phyloP scores from a whole-genome alignment of 2,329 filamentous ascomycete species.

The Fusarium domesticum region DNA sequence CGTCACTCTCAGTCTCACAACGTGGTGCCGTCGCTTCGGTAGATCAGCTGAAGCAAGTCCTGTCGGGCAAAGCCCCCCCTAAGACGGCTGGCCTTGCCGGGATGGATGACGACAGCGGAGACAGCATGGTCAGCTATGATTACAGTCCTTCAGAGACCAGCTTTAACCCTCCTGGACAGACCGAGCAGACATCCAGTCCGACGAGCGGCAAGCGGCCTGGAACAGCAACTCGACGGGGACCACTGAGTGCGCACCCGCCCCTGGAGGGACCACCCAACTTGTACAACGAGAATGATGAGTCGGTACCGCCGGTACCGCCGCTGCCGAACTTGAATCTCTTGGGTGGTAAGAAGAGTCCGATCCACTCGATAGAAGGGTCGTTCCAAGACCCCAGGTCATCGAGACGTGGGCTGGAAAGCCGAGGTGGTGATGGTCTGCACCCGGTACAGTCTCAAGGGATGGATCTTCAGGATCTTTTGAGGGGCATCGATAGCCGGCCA shows the following conservation, averaged over 20 bases:
- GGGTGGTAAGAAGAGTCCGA: slow-evolving; percentile 29
- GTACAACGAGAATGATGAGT: slow-evolving; percentile 34
- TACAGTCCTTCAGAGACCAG: slow-evolving; percentile 65
- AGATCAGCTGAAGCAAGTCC: slow-evolving; percentile 61
- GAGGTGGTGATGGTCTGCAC: slow-evolving; percentile 39
- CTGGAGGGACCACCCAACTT: slow-evolving; percentile 29
- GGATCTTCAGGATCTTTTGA: slow-evolving; percentile 49
- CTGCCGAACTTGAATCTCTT: slow-evolving; percentile 42
- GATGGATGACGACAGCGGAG: slow-evolving; percentile 54
- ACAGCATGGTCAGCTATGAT: slow-evolving; percentile 71
- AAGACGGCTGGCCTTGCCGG: slow-evolving; percentile 38
- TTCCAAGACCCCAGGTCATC: slow-evolving; percentile 37
- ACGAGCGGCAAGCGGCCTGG: slow-evolving; percentile 32
- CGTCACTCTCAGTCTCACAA: slow-evolving; percentile 41
- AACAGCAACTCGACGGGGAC: slow-evolving; percentile 40
- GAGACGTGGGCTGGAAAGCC: slow-evolving; percentile 42
- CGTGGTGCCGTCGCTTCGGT: slow-evolving; percentile 56
- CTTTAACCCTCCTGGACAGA: slow-evolving; percentile 46
- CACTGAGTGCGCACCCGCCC: slow-evolving; percentile 44
- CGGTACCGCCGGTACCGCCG: slow-evolving; percentile 56
- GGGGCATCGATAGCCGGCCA: slow-evolving; percentile 48
- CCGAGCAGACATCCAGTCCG: slow-evolving; percentile 31
- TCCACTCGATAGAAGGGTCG: slow-evolving; percentile 29
- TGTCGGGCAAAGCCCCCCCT: slow-evolving; percentile 49
- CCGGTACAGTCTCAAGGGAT: slow-evolving; percentile 36